These are phyloP conservation scores for Didymella lethalis DNA, from an alignment of 2,329 filamentous ascomycete genomes.

Conservation along the genomic window DNA sequence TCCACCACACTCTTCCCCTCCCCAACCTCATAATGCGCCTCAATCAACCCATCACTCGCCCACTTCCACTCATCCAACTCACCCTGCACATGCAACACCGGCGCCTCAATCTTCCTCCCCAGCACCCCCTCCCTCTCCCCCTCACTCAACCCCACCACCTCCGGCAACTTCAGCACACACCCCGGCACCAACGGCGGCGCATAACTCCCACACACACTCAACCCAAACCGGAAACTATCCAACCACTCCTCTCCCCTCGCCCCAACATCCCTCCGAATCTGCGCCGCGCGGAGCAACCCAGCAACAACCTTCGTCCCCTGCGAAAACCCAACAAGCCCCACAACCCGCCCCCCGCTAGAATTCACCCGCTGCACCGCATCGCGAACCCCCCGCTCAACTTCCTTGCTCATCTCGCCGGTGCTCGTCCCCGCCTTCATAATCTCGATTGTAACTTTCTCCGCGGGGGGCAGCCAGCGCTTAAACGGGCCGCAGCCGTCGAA, in stretches of 20 bases:
- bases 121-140: conserved; percentile 23
- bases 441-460: conserved; percentile 27
- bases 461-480: conserved; percentile 42
- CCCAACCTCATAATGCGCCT: conserved; percentile 35
- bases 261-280: conserved; percentile 28
- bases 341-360: conserved; percentile 33
- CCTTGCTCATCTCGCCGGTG: conserved; percentile 22
- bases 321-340: conserved; percentile 43
- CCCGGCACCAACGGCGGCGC: conserved; percentile 42
- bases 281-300: conserved; percentile 37
- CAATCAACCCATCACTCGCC: conserved; percentile 43
- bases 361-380: conserved; percentile 25
- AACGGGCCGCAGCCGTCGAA: conserved; percentile 51
- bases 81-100: conserved; percentile 47
- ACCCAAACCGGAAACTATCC: conserved; percentile 29
- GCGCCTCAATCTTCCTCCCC: conserved; percentile 32
- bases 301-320: conserved; percentile 48
- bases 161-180: conserved; percentile 16
- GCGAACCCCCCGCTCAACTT: conserved; percentile 35
- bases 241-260: conserved; percentile 23
- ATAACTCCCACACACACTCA: conserved; percentile 40
- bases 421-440: conserved; percentile 29
- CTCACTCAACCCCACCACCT: neutral
- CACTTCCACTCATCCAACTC: conserved; percentile 47
- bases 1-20: conserved; percentile 36